Percentiles rank a stretch among this genome's conserved stretches.
Conservation (phyloP, 2,329 filamentous ascomycete species). For the Exophiala sp. region DNA sequence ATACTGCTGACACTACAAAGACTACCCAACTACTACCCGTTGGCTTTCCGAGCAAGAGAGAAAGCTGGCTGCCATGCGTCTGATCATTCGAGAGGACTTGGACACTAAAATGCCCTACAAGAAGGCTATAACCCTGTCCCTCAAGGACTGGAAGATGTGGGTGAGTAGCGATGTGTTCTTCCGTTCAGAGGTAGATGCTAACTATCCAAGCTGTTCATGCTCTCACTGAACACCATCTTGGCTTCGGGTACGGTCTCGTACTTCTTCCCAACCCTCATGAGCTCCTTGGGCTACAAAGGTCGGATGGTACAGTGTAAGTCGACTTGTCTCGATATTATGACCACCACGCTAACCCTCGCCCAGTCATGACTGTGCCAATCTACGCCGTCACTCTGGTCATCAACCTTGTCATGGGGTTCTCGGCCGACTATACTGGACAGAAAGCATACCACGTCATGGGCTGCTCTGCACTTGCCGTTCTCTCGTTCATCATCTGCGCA, state of each 20-base stretch:
- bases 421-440: constrained; percentile 12
- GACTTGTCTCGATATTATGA: neutral
- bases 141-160: constrained; percentile 13
- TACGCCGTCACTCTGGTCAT: constrained; percentile 13
- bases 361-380: constrained; percentile 17
- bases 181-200: neutral
- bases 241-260: constrained; percentile 15
- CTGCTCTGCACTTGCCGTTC: constrained; percentile 5
- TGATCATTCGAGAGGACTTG: constrained; percentile 18
- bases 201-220: constrained; percentile 11
- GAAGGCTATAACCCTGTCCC: constrained; percentile 12
- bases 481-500: constrained; percentile 16
- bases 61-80: constrained; percentile 30
- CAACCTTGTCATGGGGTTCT: constrained; percentile 8
- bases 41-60: constrained; percentile 50
- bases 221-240: constrained; percentile 12
- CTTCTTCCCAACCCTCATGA: constrained; percentile 16
- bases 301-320: constrained; percentile 16
- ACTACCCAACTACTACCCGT: constrained; percentile 41
- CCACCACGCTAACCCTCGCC: neutral
- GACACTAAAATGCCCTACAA: constrained; percentile 14
- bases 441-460: constrained; percentile 16
- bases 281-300: constrained; percentile 11
- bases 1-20: constrained; percentile 35
- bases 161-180: constrained; percentile 2